Base-by-base conservation (phyloP, 257 asterid species). In the Rauvolfia tetraphylla region DNA sequence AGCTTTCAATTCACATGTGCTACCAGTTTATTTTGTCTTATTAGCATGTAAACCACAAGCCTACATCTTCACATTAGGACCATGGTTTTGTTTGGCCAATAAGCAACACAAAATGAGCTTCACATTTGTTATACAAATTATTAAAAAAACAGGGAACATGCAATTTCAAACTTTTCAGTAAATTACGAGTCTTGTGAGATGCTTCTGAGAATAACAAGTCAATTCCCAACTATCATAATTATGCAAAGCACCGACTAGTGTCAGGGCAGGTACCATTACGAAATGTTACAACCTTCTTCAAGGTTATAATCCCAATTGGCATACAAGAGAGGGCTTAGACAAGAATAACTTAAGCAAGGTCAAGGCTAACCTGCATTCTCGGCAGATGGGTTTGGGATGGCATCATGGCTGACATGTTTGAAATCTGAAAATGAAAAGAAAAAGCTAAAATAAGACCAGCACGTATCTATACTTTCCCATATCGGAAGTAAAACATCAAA, bases 341-440 rank as follows among this genome's bases (percentile, higher is more conserved):
- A 63, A 46, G 39, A 46, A 46, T 34, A 48, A 23, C 66, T 46
- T 22, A 65, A 42, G 51, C 25, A 49, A 76, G 38, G 72, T 76
- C 61, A 81, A 84, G 69, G 46, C 86, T 75, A 72, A 93, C 97
- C 96, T 93, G 98, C 90, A 81, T 78, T 84, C 97, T 86, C 66
- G 97, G 96, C 77, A 86, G 77, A 81, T 85, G 84, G 71, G 96
- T 76, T 79, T 86, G 97, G 58, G 96, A 88, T n/a, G 91, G 89
- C 97, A 90, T 89, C 97, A 94, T 92, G 62, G 93, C 93, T 67
- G 97, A 88, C 96, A 94, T 88, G 86, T 88, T 94, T 33, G 97
- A 85, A 80, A 94, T 94, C 97, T 94, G 97, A 74, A 78, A 87
- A 76, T 79, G 34, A 63, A 78, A 62, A 76, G 57, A 63, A 53